Evolutionary conservation across 768 basidiomycete species (phyloP), one percentile per base, ranked within the genome.

Genomic region (Suillus subluteus): DNA sequence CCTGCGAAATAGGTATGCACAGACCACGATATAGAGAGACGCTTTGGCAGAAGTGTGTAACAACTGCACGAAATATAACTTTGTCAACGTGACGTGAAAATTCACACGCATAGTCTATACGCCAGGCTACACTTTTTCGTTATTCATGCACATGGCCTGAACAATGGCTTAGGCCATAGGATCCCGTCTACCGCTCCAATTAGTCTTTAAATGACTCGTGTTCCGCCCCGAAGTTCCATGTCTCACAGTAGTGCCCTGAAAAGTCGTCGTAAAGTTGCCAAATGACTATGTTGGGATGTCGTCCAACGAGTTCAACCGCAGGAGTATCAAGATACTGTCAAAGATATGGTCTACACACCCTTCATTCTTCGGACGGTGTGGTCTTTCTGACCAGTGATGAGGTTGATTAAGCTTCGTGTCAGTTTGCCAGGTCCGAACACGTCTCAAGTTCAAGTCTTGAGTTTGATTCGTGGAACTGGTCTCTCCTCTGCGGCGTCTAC

Each of bases 21-120:
- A 38, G 70, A 64, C 62, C 64, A 63, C 55, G 46, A 66, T 52
- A 46, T 41, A 46, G 63, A 62, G 41, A 65, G 65, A 64, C 63
- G 63, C 50, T 63, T 62, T 55, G 18, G 30, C 52, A 54, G 64
- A 65, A 55, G 44, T 61, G 56, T 64, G 62, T 58, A 56, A 67
- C 66, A 23, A 50, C 11, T 43, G 40, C 41, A 32, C 38, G 37
- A 65, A 54, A 65, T 64, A 58, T 67, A 62, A 67, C 68, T 69
- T 69, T 68, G 66, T 62, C 48, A 64, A 64, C 55, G 58, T 63
- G 41, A 61, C 59, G 41, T 43, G 59, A 41, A 43, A 61, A 61
- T 61, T 61, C 59, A 8, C 59, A 61, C 59, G 59, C 38, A 40
- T 55, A 21, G 54, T 32, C 30, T 32, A 18, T 30, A 54, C 52